These are phyloP conservation scores for Spencermartinsiella europaea DNA, from an alignment of 805 yeast species.

Conservation along the genomic window DNA sequence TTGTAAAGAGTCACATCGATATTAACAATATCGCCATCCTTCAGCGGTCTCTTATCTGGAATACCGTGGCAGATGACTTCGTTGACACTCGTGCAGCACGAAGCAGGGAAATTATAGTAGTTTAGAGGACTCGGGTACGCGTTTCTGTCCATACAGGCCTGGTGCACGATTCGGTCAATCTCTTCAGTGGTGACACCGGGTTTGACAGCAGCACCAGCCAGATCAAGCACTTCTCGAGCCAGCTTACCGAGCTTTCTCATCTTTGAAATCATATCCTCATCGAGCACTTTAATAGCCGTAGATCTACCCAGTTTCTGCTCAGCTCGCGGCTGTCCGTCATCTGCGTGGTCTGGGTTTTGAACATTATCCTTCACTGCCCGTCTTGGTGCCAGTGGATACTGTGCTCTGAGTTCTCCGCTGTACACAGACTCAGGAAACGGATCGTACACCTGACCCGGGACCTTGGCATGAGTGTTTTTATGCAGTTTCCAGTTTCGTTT, in stretches of 20 bases:
- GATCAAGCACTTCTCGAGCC: constrained; percentile 86
- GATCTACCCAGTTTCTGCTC: constrained; percentile 72
- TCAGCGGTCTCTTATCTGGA: constrained; percentile 80
- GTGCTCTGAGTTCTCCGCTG: constrained; percentile 71
- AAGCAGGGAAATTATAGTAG: constrained; percentile 89
- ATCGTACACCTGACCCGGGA: constrained; percentile 50
- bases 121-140: constrained; percentile 95
- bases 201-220: constrained; percentile 72
- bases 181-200: constrained; percentile 95
- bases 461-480: constrained; percentile 65
- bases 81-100: constrained; percentile 88
- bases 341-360: constrained; percentile 77
- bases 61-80: constrained; percentile 97
- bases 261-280: constrained; percentile 63
- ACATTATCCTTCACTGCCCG: constrained; percentile 69
- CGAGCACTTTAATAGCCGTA: constrained; percentile 57
- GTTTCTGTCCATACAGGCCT: constrained; percentile 80
- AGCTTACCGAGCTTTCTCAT: constrained; percentile 69
- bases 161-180: constrained; percentile 78
- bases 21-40: constrained; percentile 94
- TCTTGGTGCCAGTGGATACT: constrained; percentile 73
- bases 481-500: constrained; percentile 53
- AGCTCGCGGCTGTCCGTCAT: constrained; percentile 67
- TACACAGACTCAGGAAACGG: constrained; percentile 80
- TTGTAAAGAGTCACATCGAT: constrained; percentile 81